phyloP scores from a whole-genome alignment of 352 stramenopile genomes.

The Phytophthora megakarya region DNA sequence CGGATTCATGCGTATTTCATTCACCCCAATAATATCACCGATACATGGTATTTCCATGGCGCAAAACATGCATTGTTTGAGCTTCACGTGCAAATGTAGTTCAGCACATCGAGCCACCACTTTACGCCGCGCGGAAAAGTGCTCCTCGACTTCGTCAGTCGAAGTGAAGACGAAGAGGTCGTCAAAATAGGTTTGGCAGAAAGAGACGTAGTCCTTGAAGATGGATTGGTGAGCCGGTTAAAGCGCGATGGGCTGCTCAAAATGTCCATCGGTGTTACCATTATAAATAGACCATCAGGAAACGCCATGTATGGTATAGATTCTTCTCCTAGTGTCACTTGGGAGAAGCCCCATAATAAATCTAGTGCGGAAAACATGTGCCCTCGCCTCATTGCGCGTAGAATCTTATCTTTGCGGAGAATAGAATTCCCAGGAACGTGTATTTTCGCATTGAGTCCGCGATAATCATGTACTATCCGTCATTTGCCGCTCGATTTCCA shows the following conservation, averaged over 20 bases:
- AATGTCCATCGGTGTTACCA: background rate
- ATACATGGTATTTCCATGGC: background rate
- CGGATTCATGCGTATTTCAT: background rate
- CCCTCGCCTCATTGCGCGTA: background rate
- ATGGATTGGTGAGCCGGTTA: background rate
- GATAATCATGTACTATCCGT: background rate
- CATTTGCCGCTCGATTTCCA: background rate
- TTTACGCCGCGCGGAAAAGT: background rate
- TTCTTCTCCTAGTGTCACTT: background rate
- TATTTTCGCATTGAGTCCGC: conserved; percentile 3
- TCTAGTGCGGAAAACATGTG: no score
- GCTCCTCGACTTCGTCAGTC: no score
- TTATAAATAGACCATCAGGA: background rate
- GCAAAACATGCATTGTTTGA: background rate
- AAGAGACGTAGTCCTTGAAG: background rate
- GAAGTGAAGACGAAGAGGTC: conserved; percentile 14
- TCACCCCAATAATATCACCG: background rate
- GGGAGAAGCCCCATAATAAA: conserved; percentile 1
- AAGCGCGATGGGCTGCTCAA: conserved; percentile 5
- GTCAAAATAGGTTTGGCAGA: conserved; percentile 15
- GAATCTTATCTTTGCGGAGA: background rate
- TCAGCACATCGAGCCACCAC: background rate
- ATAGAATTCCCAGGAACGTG: background rate
- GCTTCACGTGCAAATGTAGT: background rate
- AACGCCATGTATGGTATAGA: conserved; percentile 6